Evolutionary conservation across 1,139 yeast species (phyloP), one percentile per base, ranked within the genome.

Genomic region (Torulaspora pretoriensis): DNA sequence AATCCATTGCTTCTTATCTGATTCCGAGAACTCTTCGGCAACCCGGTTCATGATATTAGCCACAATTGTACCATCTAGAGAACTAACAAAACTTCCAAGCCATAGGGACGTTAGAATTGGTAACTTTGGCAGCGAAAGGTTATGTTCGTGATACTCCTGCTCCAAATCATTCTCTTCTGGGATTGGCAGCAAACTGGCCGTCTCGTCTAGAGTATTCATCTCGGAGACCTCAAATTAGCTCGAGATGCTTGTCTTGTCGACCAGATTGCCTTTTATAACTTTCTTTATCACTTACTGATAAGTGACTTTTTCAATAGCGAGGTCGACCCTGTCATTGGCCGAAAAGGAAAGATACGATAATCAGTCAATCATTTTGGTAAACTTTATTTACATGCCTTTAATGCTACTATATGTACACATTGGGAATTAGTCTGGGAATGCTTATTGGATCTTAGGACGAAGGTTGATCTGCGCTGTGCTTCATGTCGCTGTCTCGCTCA

Each of bases 31-130:
- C 43, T 80, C 85, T 12, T 81, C 75, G 10, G 86, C 81, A 22
- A 81, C 80, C 47, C 71, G 76, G 22, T 81, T 75, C 70, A 81
- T 70, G 34, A 81, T 71, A 5, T 85, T 78, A 0, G 87, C 78
- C 12, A 81, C 81, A 31, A 81, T 75, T 0, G 88, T 81, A 31
- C 82, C 73, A 59, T 82, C 89, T 32, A 81, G 54, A 0, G 84
- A 76, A 7, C 81, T 77, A 9, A 81, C 63, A 51, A 80, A 80
- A 16, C 73, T 75, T 2, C 80, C 79, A 42, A 72, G 57, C 66
- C 75, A 75, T 35, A 77, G 59, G 1, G 77, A 63, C 1, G 56
- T 46, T 26, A 69, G 41, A 31, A 71, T 68, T 1, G 67, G 68
- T 2, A 45, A 22, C 43, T 62, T 64, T 2, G 60, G 60, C 16